Evolutionary conservation across 148 eudicot species (phyloP), one percentile per base, ranked within the genome.

Genomic region (Arctostaphylos glauca): DNA sequence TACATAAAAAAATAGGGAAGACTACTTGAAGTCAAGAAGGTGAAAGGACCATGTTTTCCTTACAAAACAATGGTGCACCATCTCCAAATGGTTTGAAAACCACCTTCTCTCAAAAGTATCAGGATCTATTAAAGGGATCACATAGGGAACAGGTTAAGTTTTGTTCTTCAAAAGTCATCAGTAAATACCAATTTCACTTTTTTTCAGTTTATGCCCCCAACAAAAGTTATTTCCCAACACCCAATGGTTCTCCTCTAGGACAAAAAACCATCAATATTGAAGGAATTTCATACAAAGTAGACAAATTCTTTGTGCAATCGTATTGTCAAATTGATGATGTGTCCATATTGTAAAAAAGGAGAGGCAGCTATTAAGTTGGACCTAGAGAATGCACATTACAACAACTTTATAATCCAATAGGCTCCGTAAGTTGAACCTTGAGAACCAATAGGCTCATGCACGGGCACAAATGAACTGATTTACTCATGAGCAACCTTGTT

Each of bases 361-460:
- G 38, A 64, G 76, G 21, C 5, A 43, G 23, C 21, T 43, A 72
- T 19, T 18, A 73, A 47, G 3, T 73, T 47, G 25, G 53, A 8
- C 77, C 52, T 3, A 18, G 7, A 46, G 50, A 73, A 73, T 54
- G 23, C 5, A 19, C 53, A 46, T 5, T 41, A 6, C 15, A n/a
- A 70, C 74, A 41, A 43, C 74, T 70, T 38, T 70, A 68, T 43
- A 41, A 31, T 9, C 72, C 72, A 67, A 67, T 31, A 67, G 72
- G 72, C 72, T 67, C 38, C 38, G 38, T 16, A 47, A 44, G 14
- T 47, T 44, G 14, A 47, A 72, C 16, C 50, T 13, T 5, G 8
- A 47, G 77, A 73, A 31, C 38, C 38, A 31, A 31, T 31, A 73
- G 9, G 47, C 76, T 15, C 2, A 47, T 46, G 16, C 13, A 6